Percentiles rank a stretch among this genome's conserved stretches.
These are phyloP conservation scores for Saprolegnia diclina DNA, from an alignment of 352 stramenopile species.

Conservation along the genomic window DNA sequence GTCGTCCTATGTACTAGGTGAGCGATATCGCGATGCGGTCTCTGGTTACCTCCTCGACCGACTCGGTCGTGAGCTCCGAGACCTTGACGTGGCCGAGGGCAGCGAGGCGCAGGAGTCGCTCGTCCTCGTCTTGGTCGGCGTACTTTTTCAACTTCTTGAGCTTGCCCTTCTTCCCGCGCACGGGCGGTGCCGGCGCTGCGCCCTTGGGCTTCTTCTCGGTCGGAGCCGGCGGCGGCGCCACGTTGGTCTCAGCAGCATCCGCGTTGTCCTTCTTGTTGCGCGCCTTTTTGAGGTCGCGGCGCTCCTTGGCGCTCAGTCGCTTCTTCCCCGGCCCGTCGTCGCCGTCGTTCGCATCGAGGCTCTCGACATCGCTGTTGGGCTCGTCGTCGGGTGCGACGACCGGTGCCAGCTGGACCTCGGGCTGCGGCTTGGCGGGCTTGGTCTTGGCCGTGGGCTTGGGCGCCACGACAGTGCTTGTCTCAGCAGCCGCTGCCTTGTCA, in stretches of 20 bases:
- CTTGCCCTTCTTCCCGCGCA: slow-evolving; percentile 92
- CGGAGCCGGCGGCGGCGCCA: slow-evolving; percentile 24
- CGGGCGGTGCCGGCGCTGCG: slow-evolving; percentile 33
- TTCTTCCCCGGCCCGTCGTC: slow-evolving; percentile 37
- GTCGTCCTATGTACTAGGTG: slow-evolving; percentile 13
- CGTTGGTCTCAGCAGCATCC: background rate
- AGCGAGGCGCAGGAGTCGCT: slow-evolving; percentile 89
- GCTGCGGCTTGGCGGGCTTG: too few species aligned
- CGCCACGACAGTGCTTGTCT: background rate
- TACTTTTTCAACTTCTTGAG: slow-evolving; percentile 96
- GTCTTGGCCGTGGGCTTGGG: background rate
- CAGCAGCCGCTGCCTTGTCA: slow-evolving; percentile 18
- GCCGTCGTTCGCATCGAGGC: slow-evolving; percentile 25
- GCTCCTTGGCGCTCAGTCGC: slow-evolving; percentile 60
- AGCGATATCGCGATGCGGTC: too few species aligned
- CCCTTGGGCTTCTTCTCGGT: slow-evolving; percentile 22
- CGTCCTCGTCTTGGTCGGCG: slow-evolving; percentile 94
- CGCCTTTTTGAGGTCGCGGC: slow-evolving; percentile 72
- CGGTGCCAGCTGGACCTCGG: background rate
- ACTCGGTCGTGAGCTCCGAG: background rate
- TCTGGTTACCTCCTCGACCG: slow-evolving; percentile 27
- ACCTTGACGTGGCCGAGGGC: slow-evolving; percentile 66
- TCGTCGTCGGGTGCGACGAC: slow-evolving; percentile 24
- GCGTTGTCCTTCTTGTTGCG: slow-evolving; percentile 28
- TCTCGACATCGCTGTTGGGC: slow-evolving; percentile 6